Base-by-base conservation (phyloP, 1,139 yeast species). In the Saccharomyces uvarum region DNA sequence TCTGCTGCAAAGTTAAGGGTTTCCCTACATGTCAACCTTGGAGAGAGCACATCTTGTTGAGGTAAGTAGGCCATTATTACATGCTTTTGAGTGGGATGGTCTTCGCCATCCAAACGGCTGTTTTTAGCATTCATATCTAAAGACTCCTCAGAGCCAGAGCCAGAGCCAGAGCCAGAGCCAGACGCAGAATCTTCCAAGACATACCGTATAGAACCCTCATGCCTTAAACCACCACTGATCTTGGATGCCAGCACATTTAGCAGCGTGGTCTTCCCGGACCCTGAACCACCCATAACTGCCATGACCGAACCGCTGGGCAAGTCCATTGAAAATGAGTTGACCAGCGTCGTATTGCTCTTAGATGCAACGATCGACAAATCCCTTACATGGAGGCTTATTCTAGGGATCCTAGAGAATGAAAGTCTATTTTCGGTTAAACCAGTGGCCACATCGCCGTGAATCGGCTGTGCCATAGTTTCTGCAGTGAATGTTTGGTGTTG, bases 201-300 rank as follows among this genome's bases (percentile, higher is more conserved):
- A 49, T 61, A 70, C 19, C 64, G 59, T 3, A 70, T 62, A 1
- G 60, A 57, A 1, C 82, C 79, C 33, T 77, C 74, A 59, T 75
- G 77, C 2, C 59, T 58, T 24, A 81, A 56, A 2, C 69, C 66
- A 26, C 68, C 66, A 51, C 75, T 66, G 60, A 83, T 77, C 56
- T 91, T 70, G 51, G 82, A 79, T 0, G 96, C 88, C 56, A 89
- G 70, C 0, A 83, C 81, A 63, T 89, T 88, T 33, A 89, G 73
- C 47, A 89, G 68, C 0, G 96, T 87, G 0, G 96, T 89, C 65
- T 89, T 89, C 4, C 96, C 96, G 5, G 90, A 82, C 0, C 96
- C 96, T 0, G 95, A 65, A 9, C 69, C 70, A 48, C 70, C 70
- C 58, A 67, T 64, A 14, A 67, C 61, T 2, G 69, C 70, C 66